phyloP scores from a whole-genome alignment of 2,329 filamentous ascomycete genomes.

The Fusarium torulosum region DNA sequence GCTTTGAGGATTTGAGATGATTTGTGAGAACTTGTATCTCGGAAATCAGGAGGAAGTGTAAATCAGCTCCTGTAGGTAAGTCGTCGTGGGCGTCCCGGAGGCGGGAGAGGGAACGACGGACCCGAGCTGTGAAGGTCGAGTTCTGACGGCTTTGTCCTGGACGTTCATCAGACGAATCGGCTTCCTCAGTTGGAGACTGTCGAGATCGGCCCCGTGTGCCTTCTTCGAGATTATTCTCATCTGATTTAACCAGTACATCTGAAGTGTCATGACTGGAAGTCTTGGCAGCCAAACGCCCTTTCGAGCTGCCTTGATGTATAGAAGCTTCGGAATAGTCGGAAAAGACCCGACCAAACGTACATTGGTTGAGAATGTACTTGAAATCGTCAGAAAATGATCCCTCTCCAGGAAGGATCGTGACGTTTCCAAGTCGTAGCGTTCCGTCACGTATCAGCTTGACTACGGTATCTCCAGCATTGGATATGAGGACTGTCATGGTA shows the following conservation, averaged over 20 bases:
- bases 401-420: constrained; percentile 72
- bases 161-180: constrained; percentile 7
- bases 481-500: constrained; percentile 88
- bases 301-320: not conserved
- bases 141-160: constrained; percentile 39
- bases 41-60: constrained; percentile 75
- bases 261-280: constrained; percentile 2
- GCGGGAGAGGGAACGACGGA: constrained; percentile 53
- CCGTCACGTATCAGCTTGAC: constrained; percentile 71
- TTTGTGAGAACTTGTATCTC: constrained; percentile 75
- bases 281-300: constrained; percentile 1
- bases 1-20: constrained; percentile 69
- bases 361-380: constrained; percentile 57
- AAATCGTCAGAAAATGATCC: constrained; percentile 60
- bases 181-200: constrained; percentile 1
- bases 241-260: constrained; percentile 18
- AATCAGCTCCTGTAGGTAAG: constrained; percentile 61
- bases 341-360: constrained; percentile 61
- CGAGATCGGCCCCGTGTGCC: constrained; percentile 20
- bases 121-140: constrained; percentile 52
- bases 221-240: constrained; percentile 18
- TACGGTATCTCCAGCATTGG: constrained; percentile 86
- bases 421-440: constrained; percentile 67
- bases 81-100: constrained; percentile 54
- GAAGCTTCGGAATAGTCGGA: constrained; percentile 24